Conservation (phyloP, 2,329 filamentous ascomycete genomes). For the Fusarium stilboides region DNA sequence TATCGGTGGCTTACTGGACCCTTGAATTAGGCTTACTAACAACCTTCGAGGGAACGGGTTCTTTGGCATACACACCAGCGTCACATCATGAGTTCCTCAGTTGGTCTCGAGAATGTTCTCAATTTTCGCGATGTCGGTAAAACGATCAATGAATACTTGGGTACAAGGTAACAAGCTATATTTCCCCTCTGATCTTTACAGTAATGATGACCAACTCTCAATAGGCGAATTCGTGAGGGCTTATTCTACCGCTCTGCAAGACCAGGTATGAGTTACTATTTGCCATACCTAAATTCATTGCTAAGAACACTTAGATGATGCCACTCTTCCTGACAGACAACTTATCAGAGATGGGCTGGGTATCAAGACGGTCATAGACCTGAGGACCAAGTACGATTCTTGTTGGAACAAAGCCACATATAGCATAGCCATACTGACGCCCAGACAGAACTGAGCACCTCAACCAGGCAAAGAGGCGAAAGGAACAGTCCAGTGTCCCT, state of each 20-base stretch:
- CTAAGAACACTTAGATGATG: slow-evolving; percentile 71
- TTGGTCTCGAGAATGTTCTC: slow-evolving; percentile 61
- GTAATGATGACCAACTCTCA: slow-evolving; percentile 5
- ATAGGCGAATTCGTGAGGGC: slow-evolving; percentile 70
- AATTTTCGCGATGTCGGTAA: slow-evolving; percentile 85
- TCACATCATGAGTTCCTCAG: slow-evolving; percentile 34
- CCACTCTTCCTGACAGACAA: slow-evolving; percentile 74
- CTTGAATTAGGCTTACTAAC: background rate
- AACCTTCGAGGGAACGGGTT: background rate
- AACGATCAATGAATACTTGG: slow-evolving; percentile 73
- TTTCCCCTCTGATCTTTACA: background rate
- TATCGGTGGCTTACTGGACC: slow-evolving; percentile 5
- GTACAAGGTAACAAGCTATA: slow-evolving; percentile 62
- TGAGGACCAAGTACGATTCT: slow-evolving; percentile 78
- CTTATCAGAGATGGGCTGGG: slow-evolving; percentile 72
- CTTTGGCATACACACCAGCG: slow-evolving; percentile 14
- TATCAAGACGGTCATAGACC: slow-evolving; percentile 82
- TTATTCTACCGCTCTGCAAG: slow-evolving; percentile 78
- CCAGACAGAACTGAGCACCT: slow-evolving; percentile 77
- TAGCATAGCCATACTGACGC: slow-evolving; percentile 15
- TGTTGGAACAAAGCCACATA: background rate
- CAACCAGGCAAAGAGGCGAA: slow-evolving; percentile 75
- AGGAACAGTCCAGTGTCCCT: slow-evolving; percentile 61
- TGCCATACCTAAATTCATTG: background rate
- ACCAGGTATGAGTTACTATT: slow-evolving; percentile 61